phyloP scores from a whole-genome alignment of 768 basidiomycete species.

The Epithele typhae region DNA sequence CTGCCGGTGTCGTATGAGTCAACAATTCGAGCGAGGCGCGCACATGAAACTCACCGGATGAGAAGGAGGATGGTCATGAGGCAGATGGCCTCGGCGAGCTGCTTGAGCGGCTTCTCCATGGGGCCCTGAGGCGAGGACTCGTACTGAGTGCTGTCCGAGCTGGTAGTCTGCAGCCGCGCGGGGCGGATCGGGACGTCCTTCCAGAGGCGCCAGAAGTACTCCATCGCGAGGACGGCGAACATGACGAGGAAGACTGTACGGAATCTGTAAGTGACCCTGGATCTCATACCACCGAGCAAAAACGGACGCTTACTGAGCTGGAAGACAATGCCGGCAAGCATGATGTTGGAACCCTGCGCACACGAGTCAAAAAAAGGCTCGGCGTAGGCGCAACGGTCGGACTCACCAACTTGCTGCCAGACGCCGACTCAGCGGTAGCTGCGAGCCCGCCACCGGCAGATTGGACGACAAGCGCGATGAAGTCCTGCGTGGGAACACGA shows the following conservation, averaged over 20 bases:
- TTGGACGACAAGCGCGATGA: slow-evolving; percentile 35
- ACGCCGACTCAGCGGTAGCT: slow-evolving; percentile 14
- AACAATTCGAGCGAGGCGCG: slow-evolving; percentile 8
- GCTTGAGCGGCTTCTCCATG: slow-evolving; percentile 11
- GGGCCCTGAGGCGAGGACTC: no score
- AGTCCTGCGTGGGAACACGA: slow-evolving; percentile 23
- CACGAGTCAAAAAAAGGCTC: background rate
- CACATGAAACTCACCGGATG: slow-evolving; percentile 21
- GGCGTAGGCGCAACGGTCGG: background rate
- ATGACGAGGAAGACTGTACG: slow-evolving; percentile 9
- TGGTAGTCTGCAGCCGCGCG: background rate
- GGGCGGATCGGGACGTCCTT: slow-evolving; percentile 27
- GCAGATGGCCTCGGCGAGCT: slow-evolving; percentile 18
- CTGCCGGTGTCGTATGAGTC: slow-evolving; percentile 23
- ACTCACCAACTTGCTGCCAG: slow-evolving; percentile 9
- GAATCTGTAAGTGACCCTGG: background rate
- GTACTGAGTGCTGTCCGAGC: no score
- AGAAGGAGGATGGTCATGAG: slow-evolving; percentile 17
- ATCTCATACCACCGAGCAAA: background rate
- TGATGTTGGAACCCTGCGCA: slow-evolving; percentile 22
- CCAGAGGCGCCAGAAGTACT: slow-evolving; percentile 40
- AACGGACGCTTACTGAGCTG: slow-evolving; percentile 18
- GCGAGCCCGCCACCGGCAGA: slow-evolving; percentile 33
- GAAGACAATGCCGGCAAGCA: slow-evolving; percentile 26
- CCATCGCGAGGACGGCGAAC: slow-evolving; percentile 37